Base-by-base conservation (phyloP, 371 early-diverging fungal species). In the Blakeslea trispora region DNA sequence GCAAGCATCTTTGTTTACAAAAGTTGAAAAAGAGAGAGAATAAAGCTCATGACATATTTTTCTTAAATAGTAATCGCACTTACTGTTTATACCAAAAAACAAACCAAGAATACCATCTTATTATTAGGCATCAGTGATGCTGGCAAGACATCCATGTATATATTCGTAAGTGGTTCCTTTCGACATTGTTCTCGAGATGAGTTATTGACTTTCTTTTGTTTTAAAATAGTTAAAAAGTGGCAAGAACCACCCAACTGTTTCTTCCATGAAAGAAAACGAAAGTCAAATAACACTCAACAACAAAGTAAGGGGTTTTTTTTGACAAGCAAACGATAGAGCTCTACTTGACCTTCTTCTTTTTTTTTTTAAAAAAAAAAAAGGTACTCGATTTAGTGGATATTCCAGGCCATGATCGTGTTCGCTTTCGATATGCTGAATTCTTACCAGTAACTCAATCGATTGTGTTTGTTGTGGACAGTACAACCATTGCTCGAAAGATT, bases 321-420 rank as follows among this genome's bases (percentile, higher is more conserved):
- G n/a, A n/a, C n/a, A n/a, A n/a, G n/a, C n/a, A n/a, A n/a, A n/a
- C n/a, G n/a, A n/a, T n/a, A n/a, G n/a, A n/a, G n/a, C n/a, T n/a
- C n/a, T n/a, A n/a, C n/a, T n/a, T n/a, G n/a, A n/a, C n/a, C n/a
- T n/a, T n/a, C n/a, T n/a, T n/a, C n/a, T n/a, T n/a, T n/a, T n/a
- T n/a, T n/a, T n/a, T n/a, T n/a, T n/a, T n/a, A n/a, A n/a, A n/a
- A n/a, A n/a, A n/a, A n/a, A n/a, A n/a, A n/a, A n/a, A 79, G 58
- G 68, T 78, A 9, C 61, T 78, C 31, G 83, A 84, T 37, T 57
- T 92, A n/a, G 86, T 95, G 3, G 95, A 95, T 71, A 68, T 95
- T 17, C 95, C 95, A 10, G 95, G 95, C 10, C 94, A 94, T 64
- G 89, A 89, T 59, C 91, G 89, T 55, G 81, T 91, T 13, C 84